These are phyloP conservation scores for Podaxis rugospora DNA, from an alignment of 768 basidiomycete species.

Conservation along the genomic window DNA sequence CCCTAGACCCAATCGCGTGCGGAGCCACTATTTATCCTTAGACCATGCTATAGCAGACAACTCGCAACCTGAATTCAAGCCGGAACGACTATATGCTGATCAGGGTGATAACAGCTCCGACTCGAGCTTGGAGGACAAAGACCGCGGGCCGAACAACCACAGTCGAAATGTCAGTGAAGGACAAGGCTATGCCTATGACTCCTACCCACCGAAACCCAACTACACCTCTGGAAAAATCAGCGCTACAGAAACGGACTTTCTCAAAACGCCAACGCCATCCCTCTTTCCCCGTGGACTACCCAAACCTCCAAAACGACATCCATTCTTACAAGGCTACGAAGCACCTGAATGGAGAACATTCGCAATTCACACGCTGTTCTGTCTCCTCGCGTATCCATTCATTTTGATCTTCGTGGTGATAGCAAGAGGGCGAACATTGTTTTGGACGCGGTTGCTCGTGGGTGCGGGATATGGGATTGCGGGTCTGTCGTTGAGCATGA, in stretches of 20 bases:
- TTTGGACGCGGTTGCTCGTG: slow-evolving; percentile 37
- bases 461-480: slow-evolving; percentile 29
- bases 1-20: background rate
- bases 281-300: slow-evolving; percentile 7
- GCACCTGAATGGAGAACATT: slow-evolving; percentile 28
- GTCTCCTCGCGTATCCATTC: slow-evolving; percentile 29
- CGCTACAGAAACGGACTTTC: background rate
- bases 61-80: slow-evolving; percentile 3
- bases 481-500: slow-evolving; percentile 28
- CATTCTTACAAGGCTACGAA: slow-evolving; percentile 22
- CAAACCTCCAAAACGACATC: slow-evolving; percentile 10
- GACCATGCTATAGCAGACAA: background rate
- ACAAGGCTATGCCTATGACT: background rate
- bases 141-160: background rate
- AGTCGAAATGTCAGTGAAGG: background rate
- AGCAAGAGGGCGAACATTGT: slow-evolving; percentile 26
- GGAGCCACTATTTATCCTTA: slow-evolving; percentile 1
- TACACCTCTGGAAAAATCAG: background rate
- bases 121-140: background rate
- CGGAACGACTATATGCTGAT: background rate
- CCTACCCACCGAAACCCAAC: background rate
- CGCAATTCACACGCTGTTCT: slow-evolving; percentile 25
- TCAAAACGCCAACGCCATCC: slow-evolving; percentile 9
- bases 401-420: slow-evolving; percentile 25
- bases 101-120: background rate